These are phyloP conservation scores for Cyclotella baltica DNA, from an alignment of 108 stramenopile genomes.

Conservation along the genomic window DNA sequence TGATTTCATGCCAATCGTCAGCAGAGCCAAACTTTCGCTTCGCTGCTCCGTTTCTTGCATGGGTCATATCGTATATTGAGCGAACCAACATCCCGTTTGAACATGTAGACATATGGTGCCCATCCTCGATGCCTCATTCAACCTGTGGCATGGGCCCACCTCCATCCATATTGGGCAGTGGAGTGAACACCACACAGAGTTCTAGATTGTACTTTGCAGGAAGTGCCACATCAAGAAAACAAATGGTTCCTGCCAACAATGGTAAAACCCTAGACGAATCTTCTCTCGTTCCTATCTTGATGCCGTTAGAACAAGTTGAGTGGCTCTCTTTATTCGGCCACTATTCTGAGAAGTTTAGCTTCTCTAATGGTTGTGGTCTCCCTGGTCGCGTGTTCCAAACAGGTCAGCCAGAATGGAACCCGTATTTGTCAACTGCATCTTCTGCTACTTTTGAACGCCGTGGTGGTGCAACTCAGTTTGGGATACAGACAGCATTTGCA, in stretches of 20 bases:
- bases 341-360: slow-evolving; percentile 88
- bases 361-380: slow-evolving; percentile 82
- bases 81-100: slow-evolving; percentile 75
- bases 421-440: slow-evolving; percentile 70
- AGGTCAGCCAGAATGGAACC: slow-evolving; percentile 77
- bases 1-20: background rate
- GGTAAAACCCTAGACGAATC: background rate
- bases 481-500: slow-evolving; percentile 83
- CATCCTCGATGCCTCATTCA: background rate
- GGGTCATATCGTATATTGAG: slow-evolving; percentile 72
- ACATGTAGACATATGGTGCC: slow-evolving; percentile 80
- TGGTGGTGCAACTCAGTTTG: slow-evolving; percentile 84
- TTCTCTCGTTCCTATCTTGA: slow-evolving; percentile 6
- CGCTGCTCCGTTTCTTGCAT: slow-evolving; percentile 73
- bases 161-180: slow-evolving; percentile 25
- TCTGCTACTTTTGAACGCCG: slow-evolving; percentile 75
- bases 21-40: slow-evolving; percentile 42
- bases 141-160: slow-evolving; percentile 58
- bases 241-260: slow-evolving; percentile 35
- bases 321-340: slow-evolving; percentile 74
- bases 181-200: slow-evolving; percentile 21
- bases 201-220: slow-evolving; percentile 82
- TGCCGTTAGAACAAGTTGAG: slow-evolving; percentile 61
- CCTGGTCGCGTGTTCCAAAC: slow-evolving; percentile 78
- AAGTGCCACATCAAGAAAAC: slow-evolving; percentile 48